Percentiles rank a stretch among this genome's conserved stretches.
phyloP scores from a whole-genome alignment of 1,139 yeast species.

The Arxiozyma heterogenica region DNA sequence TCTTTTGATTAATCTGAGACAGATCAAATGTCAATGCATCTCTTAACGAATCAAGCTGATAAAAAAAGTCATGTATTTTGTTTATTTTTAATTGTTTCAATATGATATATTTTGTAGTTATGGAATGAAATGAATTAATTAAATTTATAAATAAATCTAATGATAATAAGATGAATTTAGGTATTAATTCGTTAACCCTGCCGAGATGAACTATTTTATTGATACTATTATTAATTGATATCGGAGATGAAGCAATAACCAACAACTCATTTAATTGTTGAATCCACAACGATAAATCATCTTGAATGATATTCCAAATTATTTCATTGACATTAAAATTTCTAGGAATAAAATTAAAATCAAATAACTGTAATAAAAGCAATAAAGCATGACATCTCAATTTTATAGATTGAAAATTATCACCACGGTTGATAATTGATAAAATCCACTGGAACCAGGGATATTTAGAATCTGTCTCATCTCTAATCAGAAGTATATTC shows the following conservation, averaged over 20 bases:
- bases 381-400: neutral
- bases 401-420: neutral
- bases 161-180: neutral
- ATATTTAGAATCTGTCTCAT: neutral
- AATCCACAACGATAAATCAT: neutral
- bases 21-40: neutral
- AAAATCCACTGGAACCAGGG: neutral
- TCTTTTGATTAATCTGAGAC: slow-evolving; percentile 15
- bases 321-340: neutral
- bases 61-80: neutral
- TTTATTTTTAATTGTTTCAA: slow-evolving; percentile 12
- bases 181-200: neutral
- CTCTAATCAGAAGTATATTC: neutral
- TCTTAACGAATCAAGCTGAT: neutral
- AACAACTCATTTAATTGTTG: neutral
- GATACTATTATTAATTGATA: neutral
- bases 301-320: neutral
- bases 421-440: neutral
- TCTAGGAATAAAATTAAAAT: neutral
- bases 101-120: slow-evolving; percentile 12
- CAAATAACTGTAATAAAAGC: neutral
- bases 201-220: slow-evolving; percentile 1
- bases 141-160: neutral
- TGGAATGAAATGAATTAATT: slow-evolving; percentile 17
- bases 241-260: neutral